Evolutionary conservation across 805 yeast genomes (phyloP).

Genomic region (Cyberlindnera xylosilytica): DNA sequence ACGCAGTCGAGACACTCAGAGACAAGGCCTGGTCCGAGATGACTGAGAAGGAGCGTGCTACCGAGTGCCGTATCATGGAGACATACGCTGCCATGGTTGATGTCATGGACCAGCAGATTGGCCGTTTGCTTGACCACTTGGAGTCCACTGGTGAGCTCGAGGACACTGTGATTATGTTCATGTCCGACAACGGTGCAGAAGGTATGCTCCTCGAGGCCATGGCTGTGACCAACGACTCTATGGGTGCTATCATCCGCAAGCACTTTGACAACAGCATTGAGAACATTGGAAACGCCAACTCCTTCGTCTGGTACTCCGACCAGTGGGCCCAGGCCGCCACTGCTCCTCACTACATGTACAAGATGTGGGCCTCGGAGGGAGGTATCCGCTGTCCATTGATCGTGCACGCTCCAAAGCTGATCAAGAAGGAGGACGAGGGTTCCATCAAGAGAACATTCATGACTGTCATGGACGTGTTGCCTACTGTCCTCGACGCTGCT

Average conservation of each 20-base stretch:
- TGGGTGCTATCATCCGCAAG: constrained; percentile 22
- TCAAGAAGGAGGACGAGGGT: constrained; percentile 25
- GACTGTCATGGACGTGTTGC: constrained; percentile 60
- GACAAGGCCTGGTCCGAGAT: constrained; percentile 43
- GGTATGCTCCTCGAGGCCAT: constrained; percentile 56
- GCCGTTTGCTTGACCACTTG: constrained; percentile 42
- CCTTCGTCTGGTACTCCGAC: constrained; percentile 51
- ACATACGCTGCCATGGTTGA: constrained; percentile 67
- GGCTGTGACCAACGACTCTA: constrained; percentile 35
- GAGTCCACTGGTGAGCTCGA: constrained; percentile 44
- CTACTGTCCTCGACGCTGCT: constrained; percentile 51
- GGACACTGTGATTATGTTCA: constrained; percentile 54
- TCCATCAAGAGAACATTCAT: constrained; percentile 37
- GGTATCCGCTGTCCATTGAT: constrained; percentile 58
- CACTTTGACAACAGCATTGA: constrained; percentile 41
- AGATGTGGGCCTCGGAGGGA: constrained; percentile 58
- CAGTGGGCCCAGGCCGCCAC: constrained; percentile 65
- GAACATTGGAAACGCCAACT: constrained; percentile 46
- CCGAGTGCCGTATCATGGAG: constrained; percentile 47
- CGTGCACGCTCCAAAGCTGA: constrained; percentile 39
- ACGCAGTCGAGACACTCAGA: constrained; percentile 37
- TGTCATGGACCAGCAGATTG: constrained; percentile 48
- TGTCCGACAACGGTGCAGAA: constrained; percentile 67
- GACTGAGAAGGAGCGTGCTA: constrained; percentile 33
- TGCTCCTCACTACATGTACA: constrained; percentile 51